Conservation (phyloP, 176 grass and related monocot genomes). For the Hordeum marinum region DNA sequence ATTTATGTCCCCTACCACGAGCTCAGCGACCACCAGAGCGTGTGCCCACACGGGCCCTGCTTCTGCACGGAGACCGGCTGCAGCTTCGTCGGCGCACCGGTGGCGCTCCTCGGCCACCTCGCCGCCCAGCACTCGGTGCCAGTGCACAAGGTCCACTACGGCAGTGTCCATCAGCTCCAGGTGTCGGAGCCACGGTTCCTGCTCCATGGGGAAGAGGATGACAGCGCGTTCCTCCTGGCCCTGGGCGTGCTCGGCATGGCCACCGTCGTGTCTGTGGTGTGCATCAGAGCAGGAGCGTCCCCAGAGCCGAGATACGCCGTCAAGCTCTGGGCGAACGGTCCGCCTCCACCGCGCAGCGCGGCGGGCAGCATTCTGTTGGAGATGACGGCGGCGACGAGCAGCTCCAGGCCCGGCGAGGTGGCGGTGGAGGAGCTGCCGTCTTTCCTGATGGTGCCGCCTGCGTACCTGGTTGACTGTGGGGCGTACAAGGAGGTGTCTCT, state of each 20-base stretch:
- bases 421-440: background rate
- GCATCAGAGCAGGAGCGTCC: background rate
- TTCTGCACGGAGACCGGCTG: background rate
- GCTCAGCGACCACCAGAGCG: background rate
- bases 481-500: background rate
- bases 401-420: background rate
- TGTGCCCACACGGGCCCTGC: background rate
- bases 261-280: background rate
- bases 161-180: background rate
- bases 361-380: background rate
- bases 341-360: background rate
- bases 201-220: background rate
- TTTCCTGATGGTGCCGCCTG: background rate
- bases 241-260: background rate
- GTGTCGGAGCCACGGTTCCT: background rate
- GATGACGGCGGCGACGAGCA: background rate
- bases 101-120: background rate
- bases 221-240: background rate
- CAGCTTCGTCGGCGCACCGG: background rate
- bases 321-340: background rate
- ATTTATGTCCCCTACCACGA: background rate
- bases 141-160: background rate
- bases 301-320: background rate
- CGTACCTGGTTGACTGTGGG: background rate
- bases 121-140: background rate